Conservation (phyloP, 2,329 filamentous ascomycete species). For the Claviceps purpurea region DNA sequence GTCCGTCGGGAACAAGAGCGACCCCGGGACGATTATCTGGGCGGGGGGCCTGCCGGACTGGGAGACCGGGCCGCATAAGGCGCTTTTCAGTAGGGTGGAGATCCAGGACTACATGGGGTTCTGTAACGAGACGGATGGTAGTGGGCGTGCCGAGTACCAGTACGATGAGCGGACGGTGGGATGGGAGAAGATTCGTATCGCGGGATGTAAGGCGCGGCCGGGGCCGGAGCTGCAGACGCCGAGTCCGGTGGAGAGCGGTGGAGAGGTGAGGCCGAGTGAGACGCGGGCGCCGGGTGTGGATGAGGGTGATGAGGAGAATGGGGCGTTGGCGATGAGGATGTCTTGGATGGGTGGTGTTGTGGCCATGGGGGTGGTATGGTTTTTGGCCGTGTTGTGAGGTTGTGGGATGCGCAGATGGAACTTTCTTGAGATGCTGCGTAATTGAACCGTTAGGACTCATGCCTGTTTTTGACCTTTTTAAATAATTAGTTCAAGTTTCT, state of each 20-base stretch:
- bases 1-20: conserved; percentile 33
- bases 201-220: conserved; percentile 14
- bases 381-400: conserved; percentile 5
- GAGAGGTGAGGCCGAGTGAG: conserved; percentile 1
- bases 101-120: conserved; percentile 18
- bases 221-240: conserved; percentile 4
- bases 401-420: not conserved
- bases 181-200: conserved; percentile 18
- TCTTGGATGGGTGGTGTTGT: conserved; percentile 4
- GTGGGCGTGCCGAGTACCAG: conserved; percentile 13
- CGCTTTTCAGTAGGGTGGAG: conserved; percentile 14
- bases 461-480: no score
- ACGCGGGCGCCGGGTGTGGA: not conserved
- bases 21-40: conserved; percentile 52
- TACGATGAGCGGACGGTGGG: conserved; percentile 14
- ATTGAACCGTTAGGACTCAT: no score
- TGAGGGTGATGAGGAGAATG: conserved; percentile 3
- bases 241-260: conserved; percentile 4
- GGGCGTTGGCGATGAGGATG: not conserved
- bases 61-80: conserved; percentile 14
- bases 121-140: conserved; percentile 11
- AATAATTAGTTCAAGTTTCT: no score
- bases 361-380: conserved; percentile 6
- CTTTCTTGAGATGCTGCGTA: no score
- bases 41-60: conserved; percentile 41